Evolutionary conservation across 305 asterid species (phyloP), one percentile per base, ranked within the genome.

Genomic region (Fraxinus ornus): DNA sequence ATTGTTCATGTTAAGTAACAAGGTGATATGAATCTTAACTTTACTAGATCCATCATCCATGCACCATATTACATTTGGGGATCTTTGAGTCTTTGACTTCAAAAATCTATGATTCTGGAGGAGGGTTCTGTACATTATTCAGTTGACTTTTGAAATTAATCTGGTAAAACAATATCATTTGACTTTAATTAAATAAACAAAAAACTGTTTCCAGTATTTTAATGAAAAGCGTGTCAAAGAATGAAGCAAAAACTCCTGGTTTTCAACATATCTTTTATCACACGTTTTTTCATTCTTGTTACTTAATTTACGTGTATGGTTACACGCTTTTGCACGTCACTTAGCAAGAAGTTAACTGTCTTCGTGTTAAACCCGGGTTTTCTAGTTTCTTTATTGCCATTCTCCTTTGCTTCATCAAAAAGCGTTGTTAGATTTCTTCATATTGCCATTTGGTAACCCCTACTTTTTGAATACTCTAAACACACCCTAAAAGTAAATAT

Each of bases 371-470:
- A 60, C 35, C n/a, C 77, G 75, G 64, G 39, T 66, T 37, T 83
- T 72, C 0, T 39, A 55, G 49, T 79, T 83, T 76, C 19, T 79
- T 60, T 77, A 47, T 33, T 76, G n/a, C 10, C 74, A 7, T 41
- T 55, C 80, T 49, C 83, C 86, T 87, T 87, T 87, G 82, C 90
- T 83, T 83, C 80, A 55, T n/a, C 72, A 73, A 28, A 62, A 79
- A 82, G 86, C 84, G 76, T 81, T 71, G 77, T 80, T 70, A 44
- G 24, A 62, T 71, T 77, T 36, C 49, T 78, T 78, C 30, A 73
- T 80, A 66, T 71, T 84, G 72, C 33, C 83, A 49, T 22, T 81
- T 84, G 4, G 68, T 5, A 76, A 68, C 55, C 49, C 77, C 15
- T 22, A 5, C 19, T 9, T 55, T 62, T 71, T 7, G 24, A 32